A percentile compares a stretch with the other conserved stretches of the same genome.
phyloP scores from a whole-genome alignment of 306 rosid genomes.

The Casuarina glauca region DNA sequence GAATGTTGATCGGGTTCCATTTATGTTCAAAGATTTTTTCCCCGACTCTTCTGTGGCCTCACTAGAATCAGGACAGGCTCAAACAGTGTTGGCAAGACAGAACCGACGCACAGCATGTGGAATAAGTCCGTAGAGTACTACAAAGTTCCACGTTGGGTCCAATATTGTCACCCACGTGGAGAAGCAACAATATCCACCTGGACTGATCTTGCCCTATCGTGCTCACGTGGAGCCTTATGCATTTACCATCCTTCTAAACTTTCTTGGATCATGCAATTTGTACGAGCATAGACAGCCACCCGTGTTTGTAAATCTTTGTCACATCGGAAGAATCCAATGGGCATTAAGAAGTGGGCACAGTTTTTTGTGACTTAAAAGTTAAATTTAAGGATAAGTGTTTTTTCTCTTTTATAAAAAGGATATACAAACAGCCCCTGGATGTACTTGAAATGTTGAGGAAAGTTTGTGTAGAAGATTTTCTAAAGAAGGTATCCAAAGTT shows the following conservation, averaged over 20 bases:
- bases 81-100: not conserved
- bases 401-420: too few species aligned
- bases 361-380: too few species aligned
- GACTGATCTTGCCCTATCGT: not conserved
- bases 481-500: too few species aligned
- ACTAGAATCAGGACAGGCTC: not conserved
- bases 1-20: constrained; percentile 4
- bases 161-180: constrained; percentile 32
- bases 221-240: not conserved
- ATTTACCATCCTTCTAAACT: not conserved
- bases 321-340: not conserved
- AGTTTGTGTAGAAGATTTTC: too few species aligned
- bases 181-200: constrained; percentile 17
- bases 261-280: not conserved
- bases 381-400: too few species aligned
- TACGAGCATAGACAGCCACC: not conserved
- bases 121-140: constrained; percentile 27
- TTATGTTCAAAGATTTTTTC: constrained; percentile 4
- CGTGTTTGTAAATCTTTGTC: not conserved
- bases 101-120: not conserved
- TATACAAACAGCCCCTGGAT: too few species aligned
- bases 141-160: constrained; percentile 39
- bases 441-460: too few species aligned
- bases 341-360: too few species aligned
- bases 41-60: too few species aligned